These are phyloP conservation scores for Kuraishia ogatae DNA, from an alignment of 805 yeast genomes.

Conservation along the genomic window DNA sequence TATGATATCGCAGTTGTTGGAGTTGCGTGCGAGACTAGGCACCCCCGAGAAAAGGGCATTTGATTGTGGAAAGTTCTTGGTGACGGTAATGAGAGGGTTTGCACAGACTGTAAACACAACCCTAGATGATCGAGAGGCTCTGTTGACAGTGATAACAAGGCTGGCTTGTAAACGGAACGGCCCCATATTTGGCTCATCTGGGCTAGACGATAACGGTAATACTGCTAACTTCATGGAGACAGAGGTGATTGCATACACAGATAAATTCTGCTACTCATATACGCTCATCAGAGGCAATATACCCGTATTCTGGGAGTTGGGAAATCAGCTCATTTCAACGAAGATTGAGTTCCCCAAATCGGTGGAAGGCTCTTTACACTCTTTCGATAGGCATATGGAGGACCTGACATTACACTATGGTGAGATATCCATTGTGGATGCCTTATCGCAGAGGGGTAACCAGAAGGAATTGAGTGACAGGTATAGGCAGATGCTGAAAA, in stretches of 20 bases:
- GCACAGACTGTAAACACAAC: constrained; percentile 29
- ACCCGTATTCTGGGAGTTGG: constrained; percentile 47
- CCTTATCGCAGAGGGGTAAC: constrained; percentile 29
- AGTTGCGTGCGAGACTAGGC: constrained; percentile 35
- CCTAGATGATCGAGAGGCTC: constrained; percentile 23
- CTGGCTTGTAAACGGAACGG: constrained; percentile 37
- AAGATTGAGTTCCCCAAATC: constrained; percentile 40
- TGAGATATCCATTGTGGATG: constrained; percentile 40
- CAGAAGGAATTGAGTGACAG: constrained; percentile 37
- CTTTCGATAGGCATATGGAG: constrained; percentile 42
- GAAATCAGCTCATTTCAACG: constrained; percentile 33
- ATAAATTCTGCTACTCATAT: constrained; percentile 32
- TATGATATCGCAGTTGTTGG: constrained; percentile 34
- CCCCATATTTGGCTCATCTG: constrained; percentile 43
- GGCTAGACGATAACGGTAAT: constrained; percentile 48
- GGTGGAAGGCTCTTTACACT: constrained; percentile 44
- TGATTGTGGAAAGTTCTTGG: constrained; percentile 37
- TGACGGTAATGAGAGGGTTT: constrained; percentile 42
- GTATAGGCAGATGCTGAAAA: constrained; percentile 19
- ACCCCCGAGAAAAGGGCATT: constrained; percentile 29
- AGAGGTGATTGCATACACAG: constrained; percentile 37
- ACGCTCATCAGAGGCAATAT: constrained; percentile 43
- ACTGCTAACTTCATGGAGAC: constrained; percentile 45
- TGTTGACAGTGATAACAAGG: constrained; percentile 41
- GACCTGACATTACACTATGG: constrained; percentile 36